Base-by-base conservation (phyloP, 768 basidiomycete genomes). In the Clitopilus hobsonii region DNA sequence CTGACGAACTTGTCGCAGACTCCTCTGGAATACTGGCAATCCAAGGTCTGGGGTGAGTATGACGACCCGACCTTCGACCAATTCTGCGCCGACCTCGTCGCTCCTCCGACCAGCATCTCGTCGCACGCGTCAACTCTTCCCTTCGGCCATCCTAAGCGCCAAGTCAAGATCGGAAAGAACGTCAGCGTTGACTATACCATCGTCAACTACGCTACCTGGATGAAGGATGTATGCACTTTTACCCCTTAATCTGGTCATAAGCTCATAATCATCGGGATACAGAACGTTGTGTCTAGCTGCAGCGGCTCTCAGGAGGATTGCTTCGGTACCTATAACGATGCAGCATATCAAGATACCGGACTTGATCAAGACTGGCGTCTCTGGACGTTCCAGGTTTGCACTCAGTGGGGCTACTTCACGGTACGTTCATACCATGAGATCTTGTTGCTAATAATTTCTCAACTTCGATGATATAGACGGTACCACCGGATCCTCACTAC, bases 341-440 rank as follows among this genome's bases (percentile, higher is more conserved):
- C 74, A 3, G 75, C 84, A 60, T 96, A 81, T 69, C 76, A 78
- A 59, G 74, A 77, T 11, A 83, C 79, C 1, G 80, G 78, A 10
- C 67, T 93, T 6, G 76, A 83, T 54, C 81, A 91, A 61, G 79
- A 78, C 4, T 98, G 95, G 95, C 79, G 92, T 38, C 71, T 87
- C 11, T 98, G 95, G 95, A 60, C 76, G 5, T 96, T 93, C 79
- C 94, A 92, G 71, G 90, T 93, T 52, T 94, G 93, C 74, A 94
- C 91, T 0, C 83, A 96, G 63, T 98, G 96, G 96, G 96, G 94
- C 1, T 99, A 92, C 69, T 94, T 96, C 67, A 85, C 78, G 26
- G 91, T 89, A 61, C 28, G 82, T 65, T 22, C n/a, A n/a, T n/a
- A n/a, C n/a, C n/a, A n/a, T n/a, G n/a, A n/a, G n/a, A n/a, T n/a